phyloP scores from a whole-genome alignment of 1,284 basidiomycete species.

The Cryptococcus amylolentus region DNA sequence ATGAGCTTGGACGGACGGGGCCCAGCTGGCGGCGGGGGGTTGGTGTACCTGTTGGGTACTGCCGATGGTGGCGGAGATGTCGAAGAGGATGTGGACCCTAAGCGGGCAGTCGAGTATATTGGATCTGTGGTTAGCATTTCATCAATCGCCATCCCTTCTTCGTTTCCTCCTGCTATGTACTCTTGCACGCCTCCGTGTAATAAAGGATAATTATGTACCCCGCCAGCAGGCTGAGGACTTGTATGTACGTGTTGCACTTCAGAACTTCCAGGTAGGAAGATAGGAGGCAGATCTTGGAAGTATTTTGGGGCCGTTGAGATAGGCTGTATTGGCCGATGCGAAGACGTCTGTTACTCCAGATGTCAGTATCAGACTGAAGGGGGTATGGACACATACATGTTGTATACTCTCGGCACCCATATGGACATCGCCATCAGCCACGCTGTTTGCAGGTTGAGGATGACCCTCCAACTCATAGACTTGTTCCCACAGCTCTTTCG shows the following conservation, averaged over 20 bases:
- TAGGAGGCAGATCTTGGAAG: background rate
- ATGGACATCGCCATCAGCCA: constrained; percentile 2
- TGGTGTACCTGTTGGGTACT: background rate
- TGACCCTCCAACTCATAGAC: constrained; percentile 3
- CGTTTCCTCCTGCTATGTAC: no score
- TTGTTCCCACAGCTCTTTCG: constrained; percentile 7
- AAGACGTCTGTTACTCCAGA: background rate
- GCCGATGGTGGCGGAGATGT: no score
- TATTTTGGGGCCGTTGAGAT: background rate
- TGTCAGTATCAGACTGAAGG: background rate
- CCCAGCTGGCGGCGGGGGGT: background rate
- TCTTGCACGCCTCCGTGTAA: no score
- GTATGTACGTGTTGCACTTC: background rate
- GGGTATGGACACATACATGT: background rate
- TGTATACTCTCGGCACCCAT: background rate
- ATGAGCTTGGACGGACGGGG: background rate
- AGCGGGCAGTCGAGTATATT: no score
- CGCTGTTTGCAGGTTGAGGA: background rate
- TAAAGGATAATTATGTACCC: no score
- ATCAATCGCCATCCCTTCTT: no score
- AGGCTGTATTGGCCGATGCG: background rate
- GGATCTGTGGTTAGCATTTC: no score
- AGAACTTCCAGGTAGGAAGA: background rate
- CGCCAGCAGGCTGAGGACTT: background rate
- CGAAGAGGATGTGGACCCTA: no score